These are phyloP conservation scores for Yarrowia osloensis DNA, from an alignment of 805 yeast genomes.

Conservation along the genomic window DNA sequence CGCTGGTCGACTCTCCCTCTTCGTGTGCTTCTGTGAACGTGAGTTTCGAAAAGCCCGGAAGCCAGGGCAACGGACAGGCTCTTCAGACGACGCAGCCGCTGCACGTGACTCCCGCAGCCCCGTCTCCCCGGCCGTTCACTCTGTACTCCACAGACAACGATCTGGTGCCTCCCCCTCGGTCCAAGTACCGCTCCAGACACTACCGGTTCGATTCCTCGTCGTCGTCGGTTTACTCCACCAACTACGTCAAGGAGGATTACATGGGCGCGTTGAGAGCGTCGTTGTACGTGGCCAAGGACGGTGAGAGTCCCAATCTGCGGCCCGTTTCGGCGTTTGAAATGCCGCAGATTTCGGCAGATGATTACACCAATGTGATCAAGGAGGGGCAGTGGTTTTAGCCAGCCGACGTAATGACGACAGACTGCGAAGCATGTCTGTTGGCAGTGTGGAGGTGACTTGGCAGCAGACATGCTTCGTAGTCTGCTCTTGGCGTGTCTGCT, in stretches of 20 bases:
- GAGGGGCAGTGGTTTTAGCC: constrained; percentile 17
- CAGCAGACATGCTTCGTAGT: no score
- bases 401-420: no score
- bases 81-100: not conserved
- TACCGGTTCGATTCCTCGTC: constrained; percentile 13
- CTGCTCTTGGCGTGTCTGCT: no score
- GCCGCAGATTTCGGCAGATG: not conserved
- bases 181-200: constrained; percentile 19
- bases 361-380: not conserved
- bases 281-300: not conserved
- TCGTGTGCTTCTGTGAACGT: not conserved
- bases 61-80: not conserved
- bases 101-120: not conserved
- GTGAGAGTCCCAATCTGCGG: not conserved
- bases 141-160: constrained; percentile 13
- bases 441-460: no score
- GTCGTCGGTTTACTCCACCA: not conserved
- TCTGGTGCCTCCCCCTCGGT: constrained; percentile 29
- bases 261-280: not conserved
- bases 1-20: not conserved
- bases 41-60: not conserved
- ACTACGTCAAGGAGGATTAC: constrained; percentile 5
- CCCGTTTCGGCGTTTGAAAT: not conserved
- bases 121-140: not conserved
- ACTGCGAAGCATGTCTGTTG: no score